Conservation (phyloP, 2,329 filamentous ascomycete species). For the Aureobasidium namibiae region DNA sequence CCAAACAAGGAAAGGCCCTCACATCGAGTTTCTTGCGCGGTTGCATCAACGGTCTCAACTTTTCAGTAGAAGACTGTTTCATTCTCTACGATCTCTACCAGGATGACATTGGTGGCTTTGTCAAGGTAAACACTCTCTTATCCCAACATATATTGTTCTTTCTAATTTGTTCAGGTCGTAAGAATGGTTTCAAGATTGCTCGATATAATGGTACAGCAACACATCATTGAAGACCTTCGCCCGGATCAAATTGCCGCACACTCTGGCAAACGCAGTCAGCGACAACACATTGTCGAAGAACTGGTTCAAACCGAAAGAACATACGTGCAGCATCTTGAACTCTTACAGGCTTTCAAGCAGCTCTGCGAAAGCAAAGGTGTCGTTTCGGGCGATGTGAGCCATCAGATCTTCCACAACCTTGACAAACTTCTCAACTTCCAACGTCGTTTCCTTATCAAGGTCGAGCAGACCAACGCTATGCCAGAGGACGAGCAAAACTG, state of each 20-base stretch:
- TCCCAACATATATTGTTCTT: slow-evolving; percentile 14
- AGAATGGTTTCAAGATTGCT: slow-evolving; percentile 89
- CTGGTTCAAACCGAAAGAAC: slow-evolving; percentile 92
- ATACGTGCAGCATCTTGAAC: slow-evolving; percentile 94
- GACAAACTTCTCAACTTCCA: slow-evolving; percentile 94
- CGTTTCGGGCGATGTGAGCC: slow-evolving; percentile 80
- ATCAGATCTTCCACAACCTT: slow-evolving; percentile 94
- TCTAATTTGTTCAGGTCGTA: slow-evolving; percentile 53
- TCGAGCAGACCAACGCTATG: slow-evolving; percentile 89
- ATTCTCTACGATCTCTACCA: slow-evolving; percentile 86
- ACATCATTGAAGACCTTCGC: slow-evolving; percentile 55
- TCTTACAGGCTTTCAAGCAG: slow-evolving; percentile 86
- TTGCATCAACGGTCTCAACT: slow-evolving; percentile 72
- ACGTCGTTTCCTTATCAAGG: slow-evolving; percentile 84
- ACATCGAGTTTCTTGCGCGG: slow-evolving; percentile 90
- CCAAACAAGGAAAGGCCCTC: slow-evolving; percentile 75
- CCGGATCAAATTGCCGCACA: slow-evolving; percentile 40
- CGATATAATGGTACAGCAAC: slow-evolving; percentile 72
- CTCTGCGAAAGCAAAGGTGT: slow-evolving; percentile 79
- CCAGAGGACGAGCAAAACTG: slow-evolving; percentile 72
- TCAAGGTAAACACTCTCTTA: slow-evolving; percentile 58
- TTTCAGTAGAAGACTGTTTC: slow-evolving; percentile 77
- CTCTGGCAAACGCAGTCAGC: slow-evolving; percentile 56
- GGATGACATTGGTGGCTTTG: slow-evolving; percentile 92
- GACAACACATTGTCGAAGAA: slow-evolving; percentile 86